Evolutionary conservation across 1,139 yeast genomes (phyloP).

Genomic region (Ogataea hybrid): DNA sequence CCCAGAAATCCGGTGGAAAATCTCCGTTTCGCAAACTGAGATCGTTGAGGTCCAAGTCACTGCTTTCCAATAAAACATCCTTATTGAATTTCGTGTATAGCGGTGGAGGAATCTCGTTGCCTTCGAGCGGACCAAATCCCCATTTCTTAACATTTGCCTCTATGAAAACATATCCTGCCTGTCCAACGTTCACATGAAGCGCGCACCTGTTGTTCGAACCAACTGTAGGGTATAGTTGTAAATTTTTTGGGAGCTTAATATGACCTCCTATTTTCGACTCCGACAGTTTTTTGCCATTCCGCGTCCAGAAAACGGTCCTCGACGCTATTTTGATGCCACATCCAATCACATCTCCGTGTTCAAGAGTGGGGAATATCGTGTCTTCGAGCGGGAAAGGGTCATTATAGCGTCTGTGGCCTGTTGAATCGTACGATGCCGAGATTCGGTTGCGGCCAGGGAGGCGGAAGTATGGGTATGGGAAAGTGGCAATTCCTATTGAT

Average conservation of each 20-base stretch:
- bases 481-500: constrained; percentile 44
- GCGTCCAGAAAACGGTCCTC: constrained; percentile 65
- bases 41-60: too few relatives aligned
- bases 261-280: constrained; percentile 73
- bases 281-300: constrained; percentile 66
- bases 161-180: constrained; percentile 55
- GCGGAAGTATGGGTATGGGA: constrained; percentile 60
- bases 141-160: constrained; percentile 62
- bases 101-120: constrained; percentile 63
- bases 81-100: too few relatives aligned
- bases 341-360: constrained; percentile 66
- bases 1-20: too few relatives aligned
- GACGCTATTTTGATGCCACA: constrained; percentile 60
- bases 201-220: constrained; percentile 56
- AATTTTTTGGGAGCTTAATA: constrained; percentile 39
- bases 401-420: constrained; percentile 49
- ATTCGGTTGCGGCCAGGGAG: constrained; percentile 55
- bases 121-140: constrained; percentile 65
- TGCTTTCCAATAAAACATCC: too few relatives aligned
- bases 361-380: constrained; percentile 44
- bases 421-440: constrained; percentile 50
- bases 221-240: constrained; percentile 44
- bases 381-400: constrained; percentile 45
- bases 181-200: constrained; percentile 56
- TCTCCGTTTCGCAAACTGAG: too few relatives aligned